phyloP scores from a whole-genome alignment of 1,139 yeast genomes.

The Sugiyamaella japonica region DNA sequence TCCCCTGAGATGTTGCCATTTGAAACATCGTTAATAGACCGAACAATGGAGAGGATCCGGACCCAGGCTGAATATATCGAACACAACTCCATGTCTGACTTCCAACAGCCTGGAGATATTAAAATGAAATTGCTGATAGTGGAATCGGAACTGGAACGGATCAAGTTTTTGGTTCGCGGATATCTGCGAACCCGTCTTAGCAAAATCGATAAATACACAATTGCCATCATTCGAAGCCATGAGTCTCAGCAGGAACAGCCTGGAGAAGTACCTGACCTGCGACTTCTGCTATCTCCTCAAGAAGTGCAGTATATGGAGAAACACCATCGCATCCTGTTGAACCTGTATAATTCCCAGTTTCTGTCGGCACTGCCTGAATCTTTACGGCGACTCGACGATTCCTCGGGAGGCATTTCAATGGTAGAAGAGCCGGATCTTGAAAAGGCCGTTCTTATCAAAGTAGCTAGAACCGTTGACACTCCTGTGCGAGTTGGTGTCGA shows the following conservation, averaged over 20 bases:
- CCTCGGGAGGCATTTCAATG: slow-evolving; percentile 76
- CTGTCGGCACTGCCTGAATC: slow-evolving; percentile 65
- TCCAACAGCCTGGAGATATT: slow-evolving; percentile 55
- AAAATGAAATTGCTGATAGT: slow-evolving; percentile 79
- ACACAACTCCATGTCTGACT: slow-evolving; percentile 54
- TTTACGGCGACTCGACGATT: slow-evolving; percentile 74
- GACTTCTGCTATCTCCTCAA: slow-evolving; percentile 50
- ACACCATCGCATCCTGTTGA: slow-evolving; percentile 64
- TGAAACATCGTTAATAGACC: slow-evolving; percentile 57
- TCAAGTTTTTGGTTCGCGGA: slow-evolving; percentile 74
- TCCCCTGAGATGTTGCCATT: slow-evolving; percentile 82
- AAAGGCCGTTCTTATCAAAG: slow-evolving; percentile 73
- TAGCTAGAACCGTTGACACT: slow-evolving; percentile 44
- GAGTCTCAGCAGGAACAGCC: slow-evolving; percentile 25
- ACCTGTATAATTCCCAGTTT: slow-evolving; percentile 67
- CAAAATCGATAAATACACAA: slow-evolving; percentile 62
- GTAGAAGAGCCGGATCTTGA: slow-evolving; percentile 72
- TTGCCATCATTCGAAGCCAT: slow-evolving; percentile 46
- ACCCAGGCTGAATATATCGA: slow-evolving; percentile 68
- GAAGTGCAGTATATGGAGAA: slow-evolving; percentile 64
- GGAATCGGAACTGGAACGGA: slow-evolving; percentile 88
- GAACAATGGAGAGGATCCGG: slow-evolving; percentile 59
- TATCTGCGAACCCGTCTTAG: slow-evolving; percentile 73
- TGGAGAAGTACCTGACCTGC: slow-evolving; percentile 32
- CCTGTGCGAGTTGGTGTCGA: slow-evolving; percentile 47